These are phyloP conservation scores for Podaxis mareebaensis DNA, from an alignment of 768 basidiomycete species.

Conservation along the genomic window DNA sequence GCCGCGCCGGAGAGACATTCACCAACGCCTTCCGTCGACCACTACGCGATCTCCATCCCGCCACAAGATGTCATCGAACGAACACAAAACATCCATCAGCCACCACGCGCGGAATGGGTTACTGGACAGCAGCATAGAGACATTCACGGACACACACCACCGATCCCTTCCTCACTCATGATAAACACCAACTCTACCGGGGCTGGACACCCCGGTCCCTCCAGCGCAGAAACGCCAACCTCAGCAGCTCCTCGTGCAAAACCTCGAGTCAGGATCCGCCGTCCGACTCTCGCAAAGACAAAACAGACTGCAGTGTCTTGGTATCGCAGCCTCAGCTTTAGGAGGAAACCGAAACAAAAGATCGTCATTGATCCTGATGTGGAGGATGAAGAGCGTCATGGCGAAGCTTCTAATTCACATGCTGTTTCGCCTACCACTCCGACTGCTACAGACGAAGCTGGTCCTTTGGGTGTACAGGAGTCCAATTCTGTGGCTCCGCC, in stretches of 20 bases:
- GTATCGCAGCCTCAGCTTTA: conserved; percentile 40
- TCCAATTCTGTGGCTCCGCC: background rate
- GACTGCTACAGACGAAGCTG: background rate
- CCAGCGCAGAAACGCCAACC: conserved; percentile 13
- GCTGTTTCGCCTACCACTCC: background rate
- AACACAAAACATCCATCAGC: conserved; percentile 17
- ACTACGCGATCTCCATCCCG: conserved; percentile 34
- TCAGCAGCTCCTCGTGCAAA: conserved; percentile 15
- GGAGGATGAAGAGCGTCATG: conserved; percentile 26
- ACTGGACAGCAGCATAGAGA: conserved; percentile 35
- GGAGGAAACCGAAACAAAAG: conserved; percentile 31
- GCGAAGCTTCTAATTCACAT: conserved; percentile 19
- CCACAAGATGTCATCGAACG: conserved; percentile 28
- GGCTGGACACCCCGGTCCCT: background rate
- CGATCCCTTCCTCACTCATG: conserved; percentile 12
- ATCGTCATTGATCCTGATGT: conserved; percentile 31
- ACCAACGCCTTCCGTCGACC: conserved; percentile 24
- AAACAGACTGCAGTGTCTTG: conserved; percentile 38
- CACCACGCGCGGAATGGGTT: conserved; percentile 36
- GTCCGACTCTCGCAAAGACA: conserved; percentile 27
- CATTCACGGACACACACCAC: conserved; percentile 21
- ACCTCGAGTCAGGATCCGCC: conserved; percentile 26
- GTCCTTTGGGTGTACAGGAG: background rate
- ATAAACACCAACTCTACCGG: background rate
- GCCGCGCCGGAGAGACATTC: background rate